Percentiles rank a stretch among this genome's conserved stretches.
Evolutionary conservation across 495 filamentous ascomycete species (phyloP).

Genomic region (Evansstolkia leycettana): DNA sequence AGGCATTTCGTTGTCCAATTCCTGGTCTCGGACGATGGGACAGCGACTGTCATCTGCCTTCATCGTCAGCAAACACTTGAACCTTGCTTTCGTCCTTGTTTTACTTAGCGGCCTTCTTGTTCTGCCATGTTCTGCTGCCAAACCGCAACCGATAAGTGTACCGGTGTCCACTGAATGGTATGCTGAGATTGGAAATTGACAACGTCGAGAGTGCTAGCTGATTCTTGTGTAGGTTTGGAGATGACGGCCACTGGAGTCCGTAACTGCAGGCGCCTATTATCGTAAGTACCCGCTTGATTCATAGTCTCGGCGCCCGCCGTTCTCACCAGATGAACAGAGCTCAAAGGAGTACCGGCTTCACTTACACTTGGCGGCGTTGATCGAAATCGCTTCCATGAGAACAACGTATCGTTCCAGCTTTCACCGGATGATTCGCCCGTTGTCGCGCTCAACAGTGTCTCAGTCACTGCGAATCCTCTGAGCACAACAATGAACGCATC

Average conservation of each 20-base stretch:
- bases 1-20: too few species aligned
- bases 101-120: too few species aligned
- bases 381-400: conserved; percentile 37
- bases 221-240: conserved; percentile 1
- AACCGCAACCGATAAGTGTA: too few species aligned
- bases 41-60: too few species aligned
- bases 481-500: background rate
- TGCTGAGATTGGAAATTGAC: too few species aligned
- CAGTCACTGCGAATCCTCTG: conserved; percentile 23
- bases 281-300: conserved; percentile 21
- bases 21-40: too few species aligned
- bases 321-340: conserved; percentile 9
- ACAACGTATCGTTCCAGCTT: conserved; percentile 38
- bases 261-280: conserved; percentile 49
- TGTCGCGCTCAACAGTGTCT: conserved; percentile 37
- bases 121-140: too few species aligned
- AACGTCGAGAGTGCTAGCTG: too few species aligned
- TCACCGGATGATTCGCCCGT: conserved; percentile 30
- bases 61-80: too few species aligned
- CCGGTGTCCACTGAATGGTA: too few species aligned
- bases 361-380: conserved; percentile 53
- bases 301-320: background rate
- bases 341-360: conserved; percentile 35
- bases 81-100: too few species aligned
- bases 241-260: conserved; percentile 2